These are phyloP conservation scores for Glycine tomentella DNA, from an alignment of 306 rosid species.

Conservation along the genomic window DNA sequence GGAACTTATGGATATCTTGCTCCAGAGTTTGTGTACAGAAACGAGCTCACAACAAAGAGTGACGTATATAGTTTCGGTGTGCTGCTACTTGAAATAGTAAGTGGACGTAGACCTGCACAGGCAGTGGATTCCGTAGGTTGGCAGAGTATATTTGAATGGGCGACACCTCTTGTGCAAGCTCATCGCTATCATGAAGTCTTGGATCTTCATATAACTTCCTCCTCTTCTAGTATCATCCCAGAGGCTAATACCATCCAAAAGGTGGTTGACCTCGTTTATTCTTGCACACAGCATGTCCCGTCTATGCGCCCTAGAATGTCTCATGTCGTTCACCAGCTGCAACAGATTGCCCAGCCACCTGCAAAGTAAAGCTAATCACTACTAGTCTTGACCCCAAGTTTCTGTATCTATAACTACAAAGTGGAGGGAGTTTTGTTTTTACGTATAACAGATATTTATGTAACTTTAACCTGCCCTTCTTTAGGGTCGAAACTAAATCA, in stretches of 20 bases:
- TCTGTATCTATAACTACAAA: conserved; percentile 34
- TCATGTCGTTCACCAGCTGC: conserved; percentile 96
- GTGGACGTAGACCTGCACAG: conserved; percentile 96
- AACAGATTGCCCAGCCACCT: conserved; percentile 72
- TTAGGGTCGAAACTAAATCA: conserved; percentile 21
- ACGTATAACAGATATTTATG: conserved; percentile 3
- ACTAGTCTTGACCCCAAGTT: neutral
- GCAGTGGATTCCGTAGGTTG: conserved; percentile 95
- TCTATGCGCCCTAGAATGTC: conserved; percentile 99
- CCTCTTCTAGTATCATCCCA: conserved; percentile 70
- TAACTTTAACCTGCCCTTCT: conserved; percentile 38
- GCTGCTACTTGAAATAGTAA: conserved; percentile 88
- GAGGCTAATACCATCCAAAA: conserved; percentile 83
- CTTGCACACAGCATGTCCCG: conserved; percentile 98
- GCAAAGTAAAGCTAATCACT: conserved; percentile 51
- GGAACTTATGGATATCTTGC: conserved; percentile 98
- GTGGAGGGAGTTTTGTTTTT: neutral
- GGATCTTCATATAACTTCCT: conserved; percentile 79
- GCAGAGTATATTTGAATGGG: conserved; percentile 99
- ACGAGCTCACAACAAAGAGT: conserved; percentile 95
- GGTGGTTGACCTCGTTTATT: conserved; percentile 96
- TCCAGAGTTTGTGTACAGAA: conserved; percentile 91
- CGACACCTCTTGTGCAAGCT: conserved; percentile 95
- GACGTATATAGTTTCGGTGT: conserved; percentile 97
- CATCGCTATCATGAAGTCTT: conserved; percentile 90